These are phyloP conservation scores for Cryphonectria japonica DNA, from an alignment of 2,329 filamentous ascomycete species.

Conservation along the genomic window DNA sequence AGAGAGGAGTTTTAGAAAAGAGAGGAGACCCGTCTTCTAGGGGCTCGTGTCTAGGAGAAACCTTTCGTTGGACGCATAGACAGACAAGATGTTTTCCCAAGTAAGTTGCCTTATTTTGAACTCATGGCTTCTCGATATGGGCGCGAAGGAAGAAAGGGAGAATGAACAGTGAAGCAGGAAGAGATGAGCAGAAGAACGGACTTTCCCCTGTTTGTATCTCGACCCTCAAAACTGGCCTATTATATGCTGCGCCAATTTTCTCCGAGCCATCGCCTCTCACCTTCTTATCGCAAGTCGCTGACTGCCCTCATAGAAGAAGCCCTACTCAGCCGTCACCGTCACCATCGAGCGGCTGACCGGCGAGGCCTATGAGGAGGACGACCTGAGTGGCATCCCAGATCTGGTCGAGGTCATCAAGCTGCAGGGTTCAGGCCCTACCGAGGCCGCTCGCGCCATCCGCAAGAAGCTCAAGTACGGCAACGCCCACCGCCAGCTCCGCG, in stretches of 20 bases:
- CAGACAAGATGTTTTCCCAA: slow-evolving; percentile 28
- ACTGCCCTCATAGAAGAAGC: slow-evolving; percentile 66
- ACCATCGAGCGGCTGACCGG: slow-evolving; percentile 89
- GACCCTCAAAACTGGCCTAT: not conserved
- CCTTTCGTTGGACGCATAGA: not conserved
- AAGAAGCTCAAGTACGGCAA: slow-evolving; percentile 99
- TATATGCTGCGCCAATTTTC: not conserved
- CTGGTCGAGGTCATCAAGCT: slow-evolving; percentile 93
- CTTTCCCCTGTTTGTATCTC: not conserved
- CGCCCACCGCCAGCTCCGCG: slow-evolving; percentile 87
- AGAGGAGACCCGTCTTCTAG: not conserved
- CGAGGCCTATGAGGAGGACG: slow-evolving; percentile 88
- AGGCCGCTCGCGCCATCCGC: slow-evolving; percentile 87
- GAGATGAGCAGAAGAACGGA: no score
- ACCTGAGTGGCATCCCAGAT: slow-evolving; percentile 88
- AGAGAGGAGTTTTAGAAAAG: not conserved
- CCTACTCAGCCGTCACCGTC: slow-evolving; percentile 91
- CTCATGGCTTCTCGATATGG: not conserved
- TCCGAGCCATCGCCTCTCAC: not conserved
- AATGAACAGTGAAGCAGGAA: no score
- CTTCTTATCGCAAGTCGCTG: not conserved
- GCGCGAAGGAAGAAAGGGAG: not conserved
- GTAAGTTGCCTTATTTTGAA: slow-evolving; percentile 11
- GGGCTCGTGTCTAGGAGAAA: not conserved
- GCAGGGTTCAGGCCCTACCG: slow-evolving; percentile 81